A percentile compares a stretch with the other conserved stretches of the same genome.
Evolutionary conservation across 257 asterid genomes (phyloP).

Genomic region (Jacaranda mimosifolia): DNA sequence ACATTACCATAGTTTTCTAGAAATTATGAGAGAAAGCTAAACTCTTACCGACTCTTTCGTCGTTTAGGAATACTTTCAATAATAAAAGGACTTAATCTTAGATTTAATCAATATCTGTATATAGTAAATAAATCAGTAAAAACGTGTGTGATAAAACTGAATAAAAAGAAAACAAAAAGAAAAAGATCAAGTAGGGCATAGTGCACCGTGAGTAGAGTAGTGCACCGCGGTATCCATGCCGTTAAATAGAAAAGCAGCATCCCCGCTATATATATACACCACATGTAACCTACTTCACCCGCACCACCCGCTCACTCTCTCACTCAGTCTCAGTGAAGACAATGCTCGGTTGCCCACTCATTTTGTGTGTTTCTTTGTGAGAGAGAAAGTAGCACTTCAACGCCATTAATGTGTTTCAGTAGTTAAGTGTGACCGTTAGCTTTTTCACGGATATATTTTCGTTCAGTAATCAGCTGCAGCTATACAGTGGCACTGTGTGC

Average conservation of each 20-base stretch:
- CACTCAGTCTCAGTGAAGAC: constrained; percentile 19
- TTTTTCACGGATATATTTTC: constrained; percentile 58
- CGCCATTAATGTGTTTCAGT: constrained; percentile 69
- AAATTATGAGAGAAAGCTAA: too few species aligned
- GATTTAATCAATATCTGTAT: too few species aligned
- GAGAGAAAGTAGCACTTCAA: constrained; percentile 12
- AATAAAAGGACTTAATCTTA: neutral
- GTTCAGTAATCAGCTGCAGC: constrained; percentile 21
- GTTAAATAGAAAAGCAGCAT: constrained; percentile 1
- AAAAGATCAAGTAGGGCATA: constrained; percentile 28
- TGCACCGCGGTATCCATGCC: neutral
- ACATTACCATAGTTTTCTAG: too few species aligned
- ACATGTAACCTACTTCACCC: constrained; percentile 35
- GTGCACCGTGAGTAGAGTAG: constrained; percentile 38
- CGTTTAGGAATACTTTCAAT: neutral
- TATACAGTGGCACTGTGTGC: neutral
- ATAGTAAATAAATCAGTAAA: constrained; percentile 17
- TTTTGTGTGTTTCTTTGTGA: constrained; percentile 37
- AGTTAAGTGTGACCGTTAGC: constrained; percentile 60
- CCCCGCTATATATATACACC: constrained; percentile 30
- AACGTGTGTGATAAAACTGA: constrained; percentile 21
- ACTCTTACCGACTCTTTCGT: neutral
- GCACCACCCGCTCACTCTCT: constrained; percentile 24
- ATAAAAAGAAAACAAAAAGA: constrained; percentile 40
- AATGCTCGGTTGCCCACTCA: constrained; percentile 40